These are phyloP conservation scores for Piper longum DNA, from an alignment of 164 flowering plant genomes.

Conservation along the genomic window DNA sequence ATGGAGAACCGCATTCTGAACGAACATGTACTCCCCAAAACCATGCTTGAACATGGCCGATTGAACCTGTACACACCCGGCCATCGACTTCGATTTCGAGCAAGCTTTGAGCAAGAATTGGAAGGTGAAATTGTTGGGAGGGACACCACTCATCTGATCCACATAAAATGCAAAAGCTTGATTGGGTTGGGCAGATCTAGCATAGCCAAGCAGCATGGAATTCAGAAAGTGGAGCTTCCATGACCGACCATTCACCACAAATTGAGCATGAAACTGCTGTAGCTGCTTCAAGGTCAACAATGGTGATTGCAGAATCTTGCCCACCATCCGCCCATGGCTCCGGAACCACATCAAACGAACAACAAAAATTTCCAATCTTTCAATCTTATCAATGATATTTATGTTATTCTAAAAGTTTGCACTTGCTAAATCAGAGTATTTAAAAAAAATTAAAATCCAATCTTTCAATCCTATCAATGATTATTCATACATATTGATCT, in stretches of 20 bases:
- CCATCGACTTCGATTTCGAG: slow-evolving; percentile 6
- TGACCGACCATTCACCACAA: background rate
- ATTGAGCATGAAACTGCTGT: slow-evolving; percentile 14
- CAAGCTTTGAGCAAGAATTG: slow-evolving; percentile 18
- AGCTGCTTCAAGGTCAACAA: slow-evolving; percentile 12
- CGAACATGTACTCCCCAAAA: slow-evolving; percentile 7
- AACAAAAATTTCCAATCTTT: slow-evolving; percentile 1
- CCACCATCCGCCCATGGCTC: background rate
- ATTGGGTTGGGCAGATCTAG: slow-evolving; percentile 9
- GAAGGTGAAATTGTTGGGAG: slow-evolving; percentile 10
- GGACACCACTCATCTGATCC: slow-evolving; percentile 9
- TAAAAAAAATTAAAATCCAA: slow-evolving; percentile 1
- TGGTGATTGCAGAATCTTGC: slow-evolving; percentile 11
- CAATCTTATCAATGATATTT: background rate
- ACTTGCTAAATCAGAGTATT: too few species aligned
- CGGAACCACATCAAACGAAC: slow-evolving; percentile 1
- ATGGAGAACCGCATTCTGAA: slow-evolving; percentile 14
- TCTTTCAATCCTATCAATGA: background rate
- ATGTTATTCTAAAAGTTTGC: too few species aligned
- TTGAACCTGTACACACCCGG: slow-evolving; percentile 9
- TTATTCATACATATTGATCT: background rate
- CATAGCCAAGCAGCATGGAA: slow-evolving; percentile 15
- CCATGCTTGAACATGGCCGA: slow-evolving; percentile 11
- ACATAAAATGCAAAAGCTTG: slow-evolving; percentile 13
- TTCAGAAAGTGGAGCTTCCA: slow-evolving; percentile 10